phyloP scores from a whole-genome alignment of 495 filamentous ascomycete species.

The Gamarada debralockiae region DNA sequence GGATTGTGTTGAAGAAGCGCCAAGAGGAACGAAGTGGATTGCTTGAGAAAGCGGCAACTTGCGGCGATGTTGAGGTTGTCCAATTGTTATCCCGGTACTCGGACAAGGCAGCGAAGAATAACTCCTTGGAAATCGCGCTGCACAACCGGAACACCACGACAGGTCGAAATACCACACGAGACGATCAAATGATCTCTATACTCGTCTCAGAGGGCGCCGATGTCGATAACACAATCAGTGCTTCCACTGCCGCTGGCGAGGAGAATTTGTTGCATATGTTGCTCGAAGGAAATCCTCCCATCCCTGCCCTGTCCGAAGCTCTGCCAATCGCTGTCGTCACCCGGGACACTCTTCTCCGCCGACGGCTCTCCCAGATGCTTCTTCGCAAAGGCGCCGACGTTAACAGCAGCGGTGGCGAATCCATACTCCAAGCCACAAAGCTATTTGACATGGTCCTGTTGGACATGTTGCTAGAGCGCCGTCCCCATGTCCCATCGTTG shows the following conservation, averaged over 20 bases:
- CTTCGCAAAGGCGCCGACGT: constrained; percentile 18
- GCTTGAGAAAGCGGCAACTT: constrained; percentile 9
- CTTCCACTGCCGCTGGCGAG: constrained; percentile 10
- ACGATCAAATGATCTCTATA: constrained; percentile 15
- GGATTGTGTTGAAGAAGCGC: constrained; percentile 6
- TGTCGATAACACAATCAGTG: constrained; percentile 7
- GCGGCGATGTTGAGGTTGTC: constrained; percentile 17
- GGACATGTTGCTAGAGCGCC: constrained; percentile 9
- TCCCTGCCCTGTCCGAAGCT: constrained; percentile 10
- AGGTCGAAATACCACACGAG: constrained; percentile 2
- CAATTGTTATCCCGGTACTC: constrained; percentile 12
- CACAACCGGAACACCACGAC: constrained; percentile 3
- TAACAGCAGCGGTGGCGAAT: constrained; percentile 4
- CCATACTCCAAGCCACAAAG: constrained; percentile 9
- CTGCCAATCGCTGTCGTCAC: constrained; percentile 6
- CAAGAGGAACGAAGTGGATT: constrained; percentile 17
- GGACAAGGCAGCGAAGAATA: constrained; percentile 6
- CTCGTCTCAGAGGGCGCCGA: constrained; percentile 14
- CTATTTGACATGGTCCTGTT: constrained; percentile 12
- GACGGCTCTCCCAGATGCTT: constrained; percentile 9
- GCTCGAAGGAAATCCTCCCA: constrained; percentile 8
- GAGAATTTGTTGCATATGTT: constrained; percentile 8
- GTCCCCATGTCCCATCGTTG: constrained; percentile 10
- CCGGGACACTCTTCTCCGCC: constrained; percentile 1
- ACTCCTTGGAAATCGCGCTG: constrained; percentile 11